Evolutionary conservation across 768 basidiomycete genomes (phyloP), one percentile per base, ranked within the genome.

Genomic region (Mycena floridula): DNA sequence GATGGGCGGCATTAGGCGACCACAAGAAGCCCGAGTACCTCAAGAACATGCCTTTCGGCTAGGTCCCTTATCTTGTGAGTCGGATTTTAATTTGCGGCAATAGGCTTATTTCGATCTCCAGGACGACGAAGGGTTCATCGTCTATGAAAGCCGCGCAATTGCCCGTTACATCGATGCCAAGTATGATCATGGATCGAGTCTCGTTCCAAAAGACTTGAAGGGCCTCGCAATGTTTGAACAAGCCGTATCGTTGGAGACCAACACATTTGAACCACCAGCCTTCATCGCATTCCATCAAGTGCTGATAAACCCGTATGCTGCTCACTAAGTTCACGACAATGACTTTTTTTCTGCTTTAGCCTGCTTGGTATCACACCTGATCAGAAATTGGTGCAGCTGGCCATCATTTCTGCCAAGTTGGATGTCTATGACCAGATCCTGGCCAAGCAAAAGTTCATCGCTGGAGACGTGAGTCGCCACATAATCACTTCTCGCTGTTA

Each of bases 111-210:
- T 24, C n/a, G 42, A 27, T 15, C 37, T 15, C 5, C 42, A 76
- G 74, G 64, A 76, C 42, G 79, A 82, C 21, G 77, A 77, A 36
- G 81, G 80, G 4, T 76, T 82, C 59, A 63, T 73, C 44, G 51
- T 88, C 22, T 84, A 71, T 57, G 81, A 83, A 53, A 73, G 72
- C 30, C 76, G 81, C 12, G 81, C 81, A 1, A 82, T 85, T 48
- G 59, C 55, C 27, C 72, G 77, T 12, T 87, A 85, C 56, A 54
- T 85, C 52, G 73, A 67, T 26, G 57, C 59, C 28, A 83, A 82
- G 58, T 77, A 79, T 51, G 46, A 62, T 40, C 70, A 79, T 47
- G 79, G 79, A 18, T 65, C 72, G 4, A 46, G 59, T 11, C 67
- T 85, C 25, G 62, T 80, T 23, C 82, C 84, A 13, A 64, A 62